Evolutionary conservation across 1,139 yeast species (phyloP).

Genomic region (Pichia sp.): DNA sequence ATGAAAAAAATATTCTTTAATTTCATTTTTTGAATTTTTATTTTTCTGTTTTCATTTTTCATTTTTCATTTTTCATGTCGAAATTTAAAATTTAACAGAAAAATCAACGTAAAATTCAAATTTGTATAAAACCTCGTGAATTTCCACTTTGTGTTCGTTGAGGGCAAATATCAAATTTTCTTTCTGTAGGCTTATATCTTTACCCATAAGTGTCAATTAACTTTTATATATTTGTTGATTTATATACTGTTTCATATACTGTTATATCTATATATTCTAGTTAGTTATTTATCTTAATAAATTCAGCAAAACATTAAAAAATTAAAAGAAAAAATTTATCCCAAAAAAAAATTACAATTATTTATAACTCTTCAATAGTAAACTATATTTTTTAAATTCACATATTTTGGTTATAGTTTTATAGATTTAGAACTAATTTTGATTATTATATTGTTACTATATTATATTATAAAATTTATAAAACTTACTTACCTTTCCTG

Average conservation of each 20-base stretch:
- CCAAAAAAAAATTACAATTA: background rate
- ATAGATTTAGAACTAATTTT: conserved; percentile 5
- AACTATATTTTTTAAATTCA: conserved; percentile 4
- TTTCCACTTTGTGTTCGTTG: background rate
- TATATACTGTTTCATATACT: background rate
- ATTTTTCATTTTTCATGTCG: background rate
- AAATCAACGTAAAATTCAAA: background rate
- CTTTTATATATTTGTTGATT: background rate
- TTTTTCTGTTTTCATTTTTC: background rate
- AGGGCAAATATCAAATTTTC: background rate
- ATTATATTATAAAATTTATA: background rate
- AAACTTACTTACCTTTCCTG: background rate
- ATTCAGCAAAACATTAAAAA: background rate
- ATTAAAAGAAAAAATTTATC: background rate
- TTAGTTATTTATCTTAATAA: background rate
- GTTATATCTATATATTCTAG: background rate
- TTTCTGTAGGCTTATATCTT: background rate
- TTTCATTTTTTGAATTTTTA: background rate
- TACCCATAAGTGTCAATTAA: background rate
- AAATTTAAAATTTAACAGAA: background rate
- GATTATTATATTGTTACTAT: background rate
- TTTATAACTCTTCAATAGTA: conserved; percentile 6
- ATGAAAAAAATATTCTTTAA: background rate
- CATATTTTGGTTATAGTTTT: conserved; percentile 4
- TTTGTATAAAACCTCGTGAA: background rate